phyloP scores from a whole-genome alignment of 371 early-diverging fungal genomes.

The Circinella umbellata region DNA sequence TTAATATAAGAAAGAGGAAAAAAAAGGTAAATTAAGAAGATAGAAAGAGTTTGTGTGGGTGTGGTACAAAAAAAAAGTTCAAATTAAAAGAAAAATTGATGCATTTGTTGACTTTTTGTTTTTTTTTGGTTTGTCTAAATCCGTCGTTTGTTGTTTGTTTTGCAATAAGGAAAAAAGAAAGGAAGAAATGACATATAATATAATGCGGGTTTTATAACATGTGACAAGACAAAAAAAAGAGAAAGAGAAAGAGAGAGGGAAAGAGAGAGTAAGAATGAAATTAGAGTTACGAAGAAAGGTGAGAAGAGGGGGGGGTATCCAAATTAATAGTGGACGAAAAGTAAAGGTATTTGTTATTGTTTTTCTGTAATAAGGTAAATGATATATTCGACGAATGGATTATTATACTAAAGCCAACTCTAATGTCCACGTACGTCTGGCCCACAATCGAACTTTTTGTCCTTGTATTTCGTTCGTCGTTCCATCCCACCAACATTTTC shows the following conservation, averaged over 20 bases:
- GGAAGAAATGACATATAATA: not conserved
- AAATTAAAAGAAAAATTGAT: too few species aligned
- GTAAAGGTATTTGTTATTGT: constrained; percentile 3
- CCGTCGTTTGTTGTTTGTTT: not conserved
- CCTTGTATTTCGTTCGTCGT: constrained; percentile 66
- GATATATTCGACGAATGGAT: too few species aligned
- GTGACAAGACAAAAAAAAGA: too few species aligned
- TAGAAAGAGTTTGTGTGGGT: too few species aligned
- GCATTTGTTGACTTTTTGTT: not conserved
- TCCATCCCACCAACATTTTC: constrained; percentile 91
- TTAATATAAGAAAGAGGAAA: too few species aligned
- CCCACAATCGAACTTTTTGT: constrained; percentile 77
- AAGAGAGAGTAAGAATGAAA: constrained; percentile 4
- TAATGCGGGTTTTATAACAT: too few species aligned
- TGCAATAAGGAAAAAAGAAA: not conserved
- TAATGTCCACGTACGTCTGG: constrained; percentile 84
- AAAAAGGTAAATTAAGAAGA: too few species aligned
- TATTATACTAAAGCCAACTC: constrained; percentile 77
- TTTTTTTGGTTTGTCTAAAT: not conserved
- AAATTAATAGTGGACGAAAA: constrained; percentile 1
- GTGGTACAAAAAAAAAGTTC: too few species aligned
- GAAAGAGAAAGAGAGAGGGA: not conserved
- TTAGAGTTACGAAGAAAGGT: not conserved
- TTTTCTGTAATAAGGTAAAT: too few species aligned
- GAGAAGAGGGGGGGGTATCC: constrained; percentile 13